Base-by-base conservation (phyloP, 148 eudicot genomes). In the Spergularia bocconei region DNA sequence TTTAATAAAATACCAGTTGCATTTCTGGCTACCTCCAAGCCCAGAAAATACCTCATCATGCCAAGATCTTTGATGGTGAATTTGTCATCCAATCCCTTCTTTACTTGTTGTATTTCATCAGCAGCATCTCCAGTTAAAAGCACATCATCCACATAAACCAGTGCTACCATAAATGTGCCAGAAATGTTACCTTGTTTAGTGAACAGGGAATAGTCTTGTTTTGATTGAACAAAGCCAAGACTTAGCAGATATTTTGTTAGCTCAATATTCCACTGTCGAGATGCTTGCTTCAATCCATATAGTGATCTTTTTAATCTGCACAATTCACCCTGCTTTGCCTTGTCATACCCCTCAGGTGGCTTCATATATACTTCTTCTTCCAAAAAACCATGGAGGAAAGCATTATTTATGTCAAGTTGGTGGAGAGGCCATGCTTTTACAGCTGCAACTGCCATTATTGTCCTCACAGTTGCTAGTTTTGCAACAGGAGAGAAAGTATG, bases 1-100 rank as follows among this genome's bases (percentile, higher is more conserved):
- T 39, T 6, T 10, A 63, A 2, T 13, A 63, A 9, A 1, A 63
- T 4, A 2, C 44, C 67, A 13, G 6, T 7, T 13, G 7, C 1
- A 25, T 11, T 21, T 1, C 17, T 2, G 19, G 10, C 2, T 0
- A 65, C 50, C 3, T 65, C 69, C 16, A 65, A 17, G 4, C 69
- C 69, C 2, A 65, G 13, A 3, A 65, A 65, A 11, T 15, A 65
- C 17, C 44, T 38, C 2, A 38, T 0, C 1, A 5, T 0, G 0
- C 69, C 69, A 11, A 65, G 12, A 4, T 65, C 69, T 65, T 65
- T 65, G 11, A 65, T 38, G 0, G 21, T 65, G 23, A 65, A 65
- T 1, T 29, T 29, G 33, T 29, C 33, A 29, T 29, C 33, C 33
- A 29, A 29, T 29, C 33, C 33, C 2, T 29, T 29, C 33, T 29